Evolutionary conservation across 1,284 basidiomycete species (phyloP), one percentile per base, ranked within the genome.

Genomic region (Trametes hirsuta): DNA sequence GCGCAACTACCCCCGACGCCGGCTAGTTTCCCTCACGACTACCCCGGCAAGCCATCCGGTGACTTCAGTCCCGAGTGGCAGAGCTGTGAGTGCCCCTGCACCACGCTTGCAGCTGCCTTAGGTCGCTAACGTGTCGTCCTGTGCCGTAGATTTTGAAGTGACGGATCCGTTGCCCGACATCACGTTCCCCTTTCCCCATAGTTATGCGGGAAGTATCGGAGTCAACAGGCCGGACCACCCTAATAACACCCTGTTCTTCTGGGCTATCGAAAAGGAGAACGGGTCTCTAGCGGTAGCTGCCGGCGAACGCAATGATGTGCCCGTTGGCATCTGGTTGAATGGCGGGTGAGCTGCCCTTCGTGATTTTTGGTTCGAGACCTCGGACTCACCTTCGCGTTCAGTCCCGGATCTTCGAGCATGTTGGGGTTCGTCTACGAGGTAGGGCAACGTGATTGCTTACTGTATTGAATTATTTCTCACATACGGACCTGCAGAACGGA

Each of bases 251-350:
- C 75, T 91, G 3, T 91, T 90, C 75, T 91, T 91, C 72, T 83
- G 84, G 79, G 89, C 79, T 3, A 83, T 86, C 64, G 89, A 91
- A 69, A 84, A 83, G 37, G 75, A 75, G 4, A 69, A 77, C 12
- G 87, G 87, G 4, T 90, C 89, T 1, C 73, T 91, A 58, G 87
- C 86, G 8, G 69, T 74, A 4, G 59, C 65, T 22, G 69, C 68
- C 14, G 61, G 65, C 30, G 64, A 68, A 40, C 68, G 69, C 18
- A 68, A 75, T 56, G 70, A 76, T 21, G 76, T 82, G 35, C 88
- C 89, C 4, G 90, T 88, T 88, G 82, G 81, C 11, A 87, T 90
- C 52, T 91, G 88, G 87, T 72, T 91, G 34, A 90, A 90, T 65
- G 88, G 87, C 80, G 86, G 70, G 63, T 82, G 47, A 21, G 67